Percentiles rank a stretch among this genome's conserved stretches.
These are phyloP conservation scores for Pyricularia grisea DNA, from an alignment of 2,329 filamentous ascomycete species.

Conservation along the genomic window DNA sequence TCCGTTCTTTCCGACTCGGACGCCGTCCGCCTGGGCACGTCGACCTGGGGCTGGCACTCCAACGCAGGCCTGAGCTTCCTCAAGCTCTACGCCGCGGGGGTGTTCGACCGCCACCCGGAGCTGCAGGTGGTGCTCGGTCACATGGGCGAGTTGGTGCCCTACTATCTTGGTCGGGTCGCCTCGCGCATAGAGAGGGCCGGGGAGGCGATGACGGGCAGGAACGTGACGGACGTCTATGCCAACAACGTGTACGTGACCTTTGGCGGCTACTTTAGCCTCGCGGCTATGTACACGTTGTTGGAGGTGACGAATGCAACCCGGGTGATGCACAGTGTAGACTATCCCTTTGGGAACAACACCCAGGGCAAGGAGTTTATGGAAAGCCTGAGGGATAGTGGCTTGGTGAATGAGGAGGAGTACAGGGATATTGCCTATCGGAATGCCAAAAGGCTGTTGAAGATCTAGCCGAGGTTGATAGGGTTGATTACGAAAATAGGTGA, in stretches of 20 bases:
- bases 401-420: slow-evolving; percentile 38
- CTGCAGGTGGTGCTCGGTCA: slow-evolving; percentile 47
- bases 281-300: slow-evolving; percentile 33
- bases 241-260: slow-evolving; percentile 50
- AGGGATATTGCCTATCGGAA: slow-evolving; percentile 39
- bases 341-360: slow-evolving; percentile 42
- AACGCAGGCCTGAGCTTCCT: slow-evolving; percentile 38
- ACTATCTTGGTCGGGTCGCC: slow-evolving; percentile 37
- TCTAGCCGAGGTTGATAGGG: background rate
- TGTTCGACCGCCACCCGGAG: slow-evolving; percentile 44
- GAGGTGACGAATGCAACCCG: slow-evolving; percentile 35
- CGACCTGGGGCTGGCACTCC: slow-evolving; percentile 40
- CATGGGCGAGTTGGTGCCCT: slow-evolving; percentile 43
- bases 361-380: slow-evolving; percentile 36
- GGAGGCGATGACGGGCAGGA: slow-evolving; percentile 11
- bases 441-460: slow-evolving; percentile 33
- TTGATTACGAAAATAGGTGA: too few species aligned
- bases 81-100: slow-evolving; percentile 37
- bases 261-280: slow-evolving; percentile 40
- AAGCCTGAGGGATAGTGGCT: slow-evolving; percentile 35
- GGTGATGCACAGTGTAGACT: slow-evolving; percentile 48
- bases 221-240: slow-evolving; percentile 32
- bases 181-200: slow-evolving; percentile 12
- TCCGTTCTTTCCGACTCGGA: slow-evolving; percentile 13
- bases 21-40: slow-evolving; percentile 23